Percentiles rank a stretch among this genome's conserved stretches.
Evolutionary conservation across 2,329 filamentous ascomycete genomes (phyloP).

Genomic region (Colletotrichum lupini): DNA sequence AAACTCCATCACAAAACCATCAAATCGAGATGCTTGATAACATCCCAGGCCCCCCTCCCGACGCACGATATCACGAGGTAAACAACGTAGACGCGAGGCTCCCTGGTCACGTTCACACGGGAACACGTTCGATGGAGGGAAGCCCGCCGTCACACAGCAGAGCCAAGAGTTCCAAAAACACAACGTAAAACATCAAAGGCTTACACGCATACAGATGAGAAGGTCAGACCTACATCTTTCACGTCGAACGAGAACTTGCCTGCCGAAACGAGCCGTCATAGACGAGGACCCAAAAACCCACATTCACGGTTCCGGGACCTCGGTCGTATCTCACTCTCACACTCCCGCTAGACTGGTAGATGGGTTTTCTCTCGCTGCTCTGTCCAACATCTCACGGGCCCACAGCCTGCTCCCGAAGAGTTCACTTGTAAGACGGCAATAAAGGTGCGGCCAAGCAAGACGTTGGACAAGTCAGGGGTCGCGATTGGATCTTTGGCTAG

Average conservation of each 20-base stretch:
- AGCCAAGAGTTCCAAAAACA: neutral
- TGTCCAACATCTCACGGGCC: neutral
- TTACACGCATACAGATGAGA: neutral
- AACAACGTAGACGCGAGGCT: neutral
- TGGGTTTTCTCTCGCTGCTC: neutral
- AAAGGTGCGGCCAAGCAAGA: slow-evolving; percentile 17
- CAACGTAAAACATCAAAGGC: neutral
- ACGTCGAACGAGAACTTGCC: neutral
- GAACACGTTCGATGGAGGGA: neutral
- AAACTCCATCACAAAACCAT: neutral
- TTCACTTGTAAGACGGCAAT: neutral
- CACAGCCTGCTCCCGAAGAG: neutral
- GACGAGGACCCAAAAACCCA: neutral
- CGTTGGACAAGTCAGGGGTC: slow-evolving; percentile 1
- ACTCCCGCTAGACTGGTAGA: neutral
- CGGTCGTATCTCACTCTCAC: neutral
- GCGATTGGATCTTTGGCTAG: neutral
- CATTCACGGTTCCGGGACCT: neutral
- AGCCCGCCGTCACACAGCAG: neutral
- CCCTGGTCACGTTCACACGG: neutral
- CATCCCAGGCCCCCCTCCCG: neutral
- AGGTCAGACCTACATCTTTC: neutral
- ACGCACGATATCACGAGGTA: neutral
- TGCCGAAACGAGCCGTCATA: neutral
- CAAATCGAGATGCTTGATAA: neutral